These are phyloP conservation scores for Calcarisporium arbuscula DNA, from an alignment of 2,329 filamentous ascomycete genomes.

Conservation along the genomic window DNA sequence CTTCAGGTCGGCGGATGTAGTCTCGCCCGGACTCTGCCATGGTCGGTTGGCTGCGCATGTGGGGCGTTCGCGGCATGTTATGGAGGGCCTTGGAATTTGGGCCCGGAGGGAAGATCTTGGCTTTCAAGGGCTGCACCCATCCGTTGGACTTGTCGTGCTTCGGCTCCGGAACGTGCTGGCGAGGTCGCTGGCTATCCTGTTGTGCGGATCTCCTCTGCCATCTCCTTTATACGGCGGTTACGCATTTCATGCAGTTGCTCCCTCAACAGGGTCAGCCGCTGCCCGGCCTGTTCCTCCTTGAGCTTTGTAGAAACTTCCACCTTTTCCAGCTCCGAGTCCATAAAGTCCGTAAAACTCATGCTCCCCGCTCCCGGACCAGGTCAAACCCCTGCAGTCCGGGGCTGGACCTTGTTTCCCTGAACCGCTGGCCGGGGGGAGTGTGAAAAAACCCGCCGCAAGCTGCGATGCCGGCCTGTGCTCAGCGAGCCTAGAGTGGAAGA, in stretches of 20 bases:
- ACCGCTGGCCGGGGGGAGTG: too few relatives aligned
- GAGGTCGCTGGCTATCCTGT: slow-evolving; percentile 19
- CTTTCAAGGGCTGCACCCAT: slow-evolving; percentile 49
- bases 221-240: slow-evolving; percentile 70
- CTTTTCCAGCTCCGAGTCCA: slow-evolving; percentile 82
- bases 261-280: slow-evolving; percentile 63
- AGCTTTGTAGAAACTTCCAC: slow-evolving; percentile 83
- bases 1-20: slow-evolving; percentile 42
- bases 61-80: slow-evolving; percentile 46
- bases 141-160: slow-evolving; percentile 20
- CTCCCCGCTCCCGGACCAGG: slow-evolving; percentile 65
- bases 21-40: slow-evolving; percentile 33
- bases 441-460: slow-evolving; percentile 30
- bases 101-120: slow-evolving; percentile 48
- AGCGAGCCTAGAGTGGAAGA: slow-evolving; percentile 4
- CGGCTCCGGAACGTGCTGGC: slow-evolving; percentile 1
- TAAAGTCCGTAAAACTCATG: slow-evolving; percentile 81
- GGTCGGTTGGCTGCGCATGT: slow-evolving; percentile 22
- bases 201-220: slow-evolving; percentile 38
- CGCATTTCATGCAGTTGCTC: slow-evolving; percentile 92
- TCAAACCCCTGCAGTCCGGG: slow-evolving; percentile 44
- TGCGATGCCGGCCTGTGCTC: too few relatives aligned
- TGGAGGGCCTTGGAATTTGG: slow-evolving; percentile 55
- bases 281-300: slow-evolving; percentile 80
- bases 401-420: slow-evolving; percentile 35